Evolutionary conservation across 108 stramenopile species (phyloP).

Genomic region (Mediolabrus comicus): DNA sequence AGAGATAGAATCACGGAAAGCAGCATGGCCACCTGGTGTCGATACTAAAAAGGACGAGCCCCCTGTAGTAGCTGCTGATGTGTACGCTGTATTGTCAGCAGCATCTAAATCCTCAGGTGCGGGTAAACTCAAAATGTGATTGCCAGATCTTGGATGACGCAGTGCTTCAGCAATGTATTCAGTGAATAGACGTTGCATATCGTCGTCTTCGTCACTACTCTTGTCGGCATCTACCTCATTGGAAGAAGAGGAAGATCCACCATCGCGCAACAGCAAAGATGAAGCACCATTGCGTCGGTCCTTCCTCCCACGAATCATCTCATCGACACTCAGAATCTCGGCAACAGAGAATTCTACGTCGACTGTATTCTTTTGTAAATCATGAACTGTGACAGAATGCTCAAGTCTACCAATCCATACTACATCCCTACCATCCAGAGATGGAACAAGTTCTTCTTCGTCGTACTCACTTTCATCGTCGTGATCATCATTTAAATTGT

Average conservation of each 20-base stretch:
- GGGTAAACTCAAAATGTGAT: slow-evolving; percentile 27
- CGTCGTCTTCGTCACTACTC: background rate
- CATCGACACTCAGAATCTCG: slow-evolving; percentile 65
- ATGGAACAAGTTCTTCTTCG: slow-evolving; percentile 25
- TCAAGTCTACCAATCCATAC: slow-evolving; percentile 90
- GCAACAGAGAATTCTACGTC: slow-evolving; percentile 74
- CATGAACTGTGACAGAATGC: slow-evolving; percentile 69
- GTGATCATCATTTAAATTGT: background rate
- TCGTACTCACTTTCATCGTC: slow-evolving; percentile 5
- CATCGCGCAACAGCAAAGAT: slow-evolving; percentile 10
- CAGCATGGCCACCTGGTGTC: slow-evolving; percentile 76
- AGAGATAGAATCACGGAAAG: slow-evolving; percentile 43
- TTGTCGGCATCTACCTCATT: background rate
- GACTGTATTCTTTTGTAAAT: slow-evolving; percentile 61
- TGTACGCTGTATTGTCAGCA: slow-evolving; percentile 4
- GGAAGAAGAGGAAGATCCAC: background rate
- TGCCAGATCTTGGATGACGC: slow-evolving; percentile 34
- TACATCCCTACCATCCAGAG: slow-evolving; percentile 54
- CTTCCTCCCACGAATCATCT: slow-evolving; percentile 65
- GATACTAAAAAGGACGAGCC: slow-evolving; percentile 54
- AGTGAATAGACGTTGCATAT: slow-evolving; percentile 20
- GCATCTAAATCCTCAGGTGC: slow-evolving; percentile 15
- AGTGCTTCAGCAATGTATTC: slow-evolving; percentile 38
- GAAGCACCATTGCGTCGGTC: background rate
- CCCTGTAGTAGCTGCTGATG: background rate